Conservation (phyloP, 345 rosid genomes). For the rapeseed (Brassica napus) region Da-Ae NC_063452.1:87001-87500, state of each 20-base stretch:
- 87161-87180: slow-evolving; percentile 8
- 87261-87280: slow-evolving; percentile 30
- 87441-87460: slow-evolving; percentile 29
- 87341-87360: slow-evolving; percentile 74
- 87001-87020: slow-evolving; percentile 30
- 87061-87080: slow-evolving; percentile 90
- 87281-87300: slow-evolving; percentile 86
- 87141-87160: slow-evolving; percentile 1
- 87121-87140: slow-evolving; percentile 91
- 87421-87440: slow-evolving; percentile 18
- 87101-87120: slow-evolving; percentile 83
- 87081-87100: slow-evolving; percentile 73
- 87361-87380: slow-evolving; percentile 89
- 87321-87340: slow-evolving; percentile 90
- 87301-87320: slow-evolving; percentile 91
- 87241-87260: slow-evolving; percentile 40
- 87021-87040: slow-evolving; percentile 88
- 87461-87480: slow-evolving; percentile 81
- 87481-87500: slow-evolving; percentile 79
- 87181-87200: not conserved
- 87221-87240: slow-evolving; percentile 29
- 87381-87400: slow-evolving; percentile 52
- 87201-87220: slow-evolving; percentile 11
- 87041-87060: slow-evolving; percentile 92
- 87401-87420: slow-evolving; percentile 24